These are phyloP conservation scores for Ceratocystis ficicola DNA, from an alignment of 2,329 filamentous ascomycete genomes.

Conservation along the genomic window DNA sequence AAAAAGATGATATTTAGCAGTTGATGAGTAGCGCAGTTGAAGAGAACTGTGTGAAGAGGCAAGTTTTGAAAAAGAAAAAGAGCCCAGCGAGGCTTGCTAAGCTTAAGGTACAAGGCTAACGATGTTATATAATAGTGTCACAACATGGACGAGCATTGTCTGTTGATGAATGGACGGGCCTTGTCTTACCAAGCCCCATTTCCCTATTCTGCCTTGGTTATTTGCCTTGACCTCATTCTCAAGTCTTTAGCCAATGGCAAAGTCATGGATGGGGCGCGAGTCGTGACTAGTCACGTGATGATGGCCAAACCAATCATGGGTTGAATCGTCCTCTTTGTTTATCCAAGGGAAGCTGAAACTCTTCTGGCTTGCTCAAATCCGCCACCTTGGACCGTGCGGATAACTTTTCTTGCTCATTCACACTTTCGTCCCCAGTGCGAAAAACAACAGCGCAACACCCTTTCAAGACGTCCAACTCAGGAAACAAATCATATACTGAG, in stretches of 20 bases:
- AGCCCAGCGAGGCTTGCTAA: too few relatives aligned
- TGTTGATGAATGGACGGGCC: not conserved
- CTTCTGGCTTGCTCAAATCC: not conserved
- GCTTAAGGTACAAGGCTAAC: not conserved
- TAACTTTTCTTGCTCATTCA: slow-evolving; percentile 15
- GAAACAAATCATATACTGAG: slow-evolving; percentile 19
- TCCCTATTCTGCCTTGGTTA: not conserved
- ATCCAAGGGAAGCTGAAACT: not conserved
- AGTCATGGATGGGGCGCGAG: not conserved
- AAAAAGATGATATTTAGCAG: not conserved
- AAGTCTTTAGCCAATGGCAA: not conserved
- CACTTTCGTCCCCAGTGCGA: slow-evolving; percentile 19
- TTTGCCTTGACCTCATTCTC: not conserved
- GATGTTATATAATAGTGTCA: not conserved
- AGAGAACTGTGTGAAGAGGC: not conserved
- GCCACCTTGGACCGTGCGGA: slow-evolving; percentile 14
- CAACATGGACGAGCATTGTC: not conserved
- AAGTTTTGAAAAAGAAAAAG: not conserved
- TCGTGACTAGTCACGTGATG: not conserved
- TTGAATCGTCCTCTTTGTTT: not conserved
- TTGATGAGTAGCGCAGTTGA: not conserved
- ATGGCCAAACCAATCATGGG: not conserved
- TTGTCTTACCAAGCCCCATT: too few relatives aligned
- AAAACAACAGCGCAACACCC: slow-evolving; percentile 15
- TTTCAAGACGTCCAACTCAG: slow-evolving; percentile 12